Evolutionary conservation across 768 basidiomycete species (phyloP), one percentile per base, ranked within the genome.

Genomic region (Tricholoma sp.): DNA sequence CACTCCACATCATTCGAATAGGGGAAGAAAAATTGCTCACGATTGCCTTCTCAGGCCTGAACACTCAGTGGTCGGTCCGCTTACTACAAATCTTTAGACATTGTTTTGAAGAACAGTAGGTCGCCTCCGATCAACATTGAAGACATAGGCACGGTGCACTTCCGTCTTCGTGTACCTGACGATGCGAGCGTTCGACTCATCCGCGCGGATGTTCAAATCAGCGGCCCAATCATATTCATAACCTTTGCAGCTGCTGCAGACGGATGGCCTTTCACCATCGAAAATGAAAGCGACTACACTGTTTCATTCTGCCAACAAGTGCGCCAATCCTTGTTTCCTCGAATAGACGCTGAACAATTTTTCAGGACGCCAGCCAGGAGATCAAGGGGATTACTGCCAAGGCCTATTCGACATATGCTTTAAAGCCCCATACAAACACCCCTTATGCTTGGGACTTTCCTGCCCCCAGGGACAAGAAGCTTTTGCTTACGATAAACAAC

Each of bases 401-500:
- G 64, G 64, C 79, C 36, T 63, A 70, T 44, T 72, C 74, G 24
- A 63, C 61, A 11, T 94, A 94, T 69, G 75, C 72, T n/a, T 68
- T 95, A 2, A 65, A 71, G 5, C 77, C 84, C 9, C 82, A 79
- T 37, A 73, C 80, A 3, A 77, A 73, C 13, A 68, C 80, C 45
- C 74, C 81, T 32, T 99, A 98, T 67, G 89, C 94, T 4, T 99
- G 96, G 96, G 97, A 99, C 66, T 84, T 80, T 57, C 97, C 97
- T 6, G 90, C 94, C 2, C 86, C 86, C 1, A 76, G 76, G 47
- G 86, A 89, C 62, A 98, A 96, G 72, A 86, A 84, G 60, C 75
- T 99, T 24, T 68, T 83, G 34, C 74, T 99, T 18, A 68, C 69
- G 9, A 78, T 86, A 50, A 85, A 85, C 42, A 80, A 80, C 20